Conservation (phyloP, 2,329 filamentous ascomycete genomes). For the Aureobasidium sp. region DNA sequence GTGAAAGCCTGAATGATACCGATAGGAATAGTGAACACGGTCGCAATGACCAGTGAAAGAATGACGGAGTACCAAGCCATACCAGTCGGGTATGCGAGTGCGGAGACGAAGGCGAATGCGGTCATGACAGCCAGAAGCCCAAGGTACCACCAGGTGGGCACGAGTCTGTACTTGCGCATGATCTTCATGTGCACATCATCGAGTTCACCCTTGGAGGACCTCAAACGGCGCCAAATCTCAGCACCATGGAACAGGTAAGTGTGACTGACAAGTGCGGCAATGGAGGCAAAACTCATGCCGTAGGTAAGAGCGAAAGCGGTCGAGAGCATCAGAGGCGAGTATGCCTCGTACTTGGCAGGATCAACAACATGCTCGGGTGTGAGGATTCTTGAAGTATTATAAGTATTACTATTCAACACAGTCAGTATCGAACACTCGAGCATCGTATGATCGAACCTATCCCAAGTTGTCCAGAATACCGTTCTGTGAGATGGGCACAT, state of each 20-base stretch:
- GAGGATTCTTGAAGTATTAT: constrained; percentile 72
- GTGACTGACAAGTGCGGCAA: constrained; percentile 71
- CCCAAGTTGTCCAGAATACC: constrained; percentile 71
- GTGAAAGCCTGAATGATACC: constrained; percentile 91
- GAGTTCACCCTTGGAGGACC: constrained; percentile 32
- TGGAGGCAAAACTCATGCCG: constrained; percentile 72
- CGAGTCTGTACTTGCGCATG: constrained; percentile 75
- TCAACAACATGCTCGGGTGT: constrained; percentile 74
- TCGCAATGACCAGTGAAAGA: constrained; percentile 67
- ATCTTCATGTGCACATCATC: constrained; percentile 80
- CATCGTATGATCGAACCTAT: too few relatives aligned
- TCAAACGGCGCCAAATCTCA: constrained; percentile 75
- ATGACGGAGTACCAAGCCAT: constrained; percentile 80
- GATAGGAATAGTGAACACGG: constrained; percentile 77
- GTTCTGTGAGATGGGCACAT: constrained; percentile 77
- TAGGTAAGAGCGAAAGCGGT: constrained; percentile 85
- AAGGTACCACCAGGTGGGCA: constrained; percentile 69
- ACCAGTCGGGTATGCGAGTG: constrained; percentile 59
- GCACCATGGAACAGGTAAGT: constrained; percentile 78
- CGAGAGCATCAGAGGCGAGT: constrained; percentile 75
- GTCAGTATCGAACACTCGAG: neutral
- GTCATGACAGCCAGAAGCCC: constrained; percentile 17
- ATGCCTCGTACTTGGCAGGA: constrained; percentile 62
- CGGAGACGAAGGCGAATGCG: constrained; percentile 16
- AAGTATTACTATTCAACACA: constrained; percentile 52